phyloP scores from a whole-genome alignment of 805 yeast genomes.

The Wickerhamomyces silvicola region DNA sequence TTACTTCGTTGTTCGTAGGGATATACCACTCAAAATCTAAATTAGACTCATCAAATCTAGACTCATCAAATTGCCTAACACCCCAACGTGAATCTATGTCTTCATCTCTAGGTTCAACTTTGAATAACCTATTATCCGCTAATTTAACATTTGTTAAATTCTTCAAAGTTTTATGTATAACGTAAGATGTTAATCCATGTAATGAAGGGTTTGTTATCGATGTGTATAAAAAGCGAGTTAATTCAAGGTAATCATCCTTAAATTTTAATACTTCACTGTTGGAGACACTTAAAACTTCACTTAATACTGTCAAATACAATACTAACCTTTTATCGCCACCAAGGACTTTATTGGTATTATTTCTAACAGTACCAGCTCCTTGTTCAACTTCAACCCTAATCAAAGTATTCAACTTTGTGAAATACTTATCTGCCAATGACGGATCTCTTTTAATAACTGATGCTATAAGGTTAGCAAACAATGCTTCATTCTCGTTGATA shows the following conservation, averaged over 20 bases:
- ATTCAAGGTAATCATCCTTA: conserved; percentile 37
- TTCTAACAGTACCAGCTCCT: conserved; percentile 75
- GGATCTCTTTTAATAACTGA: conserved; percentile 57
- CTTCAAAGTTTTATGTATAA: conserved; percentile 61
- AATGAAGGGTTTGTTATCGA: conserved; percentile 44
- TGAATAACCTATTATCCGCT: conserved; percentile 46
- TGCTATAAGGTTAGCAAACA: conserved; percentile 68
- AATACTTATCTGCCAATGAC: conserved; percentile 17
- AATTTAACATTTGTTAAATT: conserved; percentile 57
- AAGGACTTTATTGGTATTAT: conserved; percentile 52
- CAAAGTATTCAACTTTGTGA: conserved; percentile 27
- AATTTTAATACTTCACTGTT: conserved; percentile 41
- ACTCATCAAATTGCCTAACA: conserved; percentile 52
- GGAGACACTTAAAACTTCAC: conserved; percentile 66
- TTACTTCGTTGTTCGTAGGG: conserved; percentile 52
- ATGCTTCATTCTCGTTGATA: conserved; percentile 54
- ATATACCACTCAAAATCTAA: conserved; percentile 67
- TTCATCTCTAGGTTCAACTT: conserved; percentile 33
- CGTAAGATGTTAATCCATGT: conserved; percentile 50
- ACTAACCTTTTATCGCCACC: conserved; percentile 75
- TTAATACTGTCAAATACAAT: conserved; percentile 63
- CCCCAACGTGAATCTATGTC: conserved; percentile 60
- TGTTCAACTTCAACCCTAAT: conserved; percentile 63
- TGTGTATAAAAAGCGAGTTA: conserved; percentile 23
- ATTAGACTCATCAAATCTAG: conserved; percentile 42